phyloP scores from a whole-genome alignment of 2,329 filamentous ascomycete species.

The Hymenoscyphus scutula region DNA sequence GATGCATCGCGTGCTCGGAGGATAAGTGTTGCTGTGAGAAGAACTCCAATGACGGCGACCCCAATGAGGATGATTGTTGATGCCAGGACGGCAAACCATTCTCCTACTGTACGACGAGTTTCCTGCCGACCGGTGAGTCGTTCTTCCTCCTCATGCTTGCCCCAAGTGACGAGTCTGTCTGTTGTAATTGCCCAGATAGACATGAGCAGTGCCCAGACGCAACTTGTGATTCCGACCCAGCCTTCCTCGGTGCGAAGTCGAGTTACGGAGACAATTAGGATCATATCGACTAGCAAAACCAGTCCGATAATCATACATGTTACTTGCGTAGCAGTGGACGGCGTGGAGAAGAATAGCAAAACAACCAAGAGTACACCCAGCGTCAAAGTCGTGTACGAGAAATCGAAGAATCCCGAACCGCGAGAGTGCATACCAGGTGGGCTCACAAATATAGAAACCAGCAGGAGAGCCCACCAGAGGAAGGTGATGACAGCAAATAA shows the following conservation, averaged over 20 bases:
- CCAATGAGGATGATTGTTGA: constrained; percentile 70
- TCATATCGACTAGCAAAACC: constrained; percentile 70
- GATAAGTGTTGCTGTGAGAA: constrained; percentile 77
- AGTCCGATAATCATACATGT: constrained; percentile 65
- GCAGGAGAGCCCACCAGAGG: constrained; percentile 86
- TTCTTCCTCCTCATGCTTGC: constrained; percentile 90
- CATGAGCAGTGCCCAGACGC: constrained; percentile 79
- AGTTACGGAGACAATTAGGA: constrained; percentile 74
- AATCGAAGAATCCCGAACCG: constrained; percentile 90
- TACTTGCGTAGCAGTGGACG: constrained; percentile 75
- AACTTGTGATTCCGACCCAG: constrained; percentile 84
- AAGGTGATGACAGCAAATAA: constrained; percentile 73
- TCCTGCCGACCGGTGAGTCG: constrained; percentile 86
- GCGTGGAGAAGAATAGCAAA: constrained; percentile 83
- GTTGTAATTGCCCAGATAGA: constrained; percentile 75
- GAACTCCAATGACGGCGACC: constrained; percentile 65
- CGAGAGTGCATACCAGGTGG: constrained; percentile 81
- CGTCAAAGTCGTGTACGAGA: constrained; percentile 77
- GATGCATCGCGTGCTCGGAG: constrained; percentile 77
- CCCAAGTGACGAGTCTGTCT: constrained; percentile 83
- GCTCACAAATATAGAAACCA: constrained; percentile 89
- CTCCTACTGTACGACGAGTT: constrained; percentile 73
- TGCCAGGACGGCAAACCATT: constrained; percentile 79
- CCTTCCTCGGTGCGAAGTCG: constrained; percentile 79
- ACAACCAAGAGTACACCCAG: constrained; percentile 72